Evolutionary conservation across 2,329 filamentous ascomycete genomes (phyloP), one percentile per base, ranked within the genome.

Genomic region (Monosporascus sp.): DNA sequence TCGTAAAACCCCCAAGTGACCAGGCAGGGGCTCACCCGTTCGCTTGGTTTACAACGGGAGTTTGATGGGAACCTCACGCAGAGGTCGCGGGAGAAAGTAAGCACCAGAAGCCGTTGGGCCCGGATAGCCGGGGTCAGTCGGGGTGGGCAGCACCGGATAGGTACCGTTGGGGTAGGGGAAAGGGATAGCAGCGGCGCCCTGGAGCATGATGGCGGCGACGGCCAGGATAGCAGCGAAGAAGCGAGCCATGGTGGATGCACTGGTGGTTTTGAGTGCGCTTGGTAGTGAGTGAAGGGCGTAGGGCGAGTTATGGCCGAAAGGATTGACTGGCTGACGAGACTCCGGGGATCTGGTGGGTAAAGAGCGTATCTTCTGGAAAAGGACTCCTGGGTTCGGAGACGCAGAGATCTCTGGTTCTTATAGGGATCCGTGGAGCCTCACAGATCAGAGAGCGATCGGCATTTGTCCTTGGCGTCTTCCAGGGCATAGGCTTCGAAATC

Each of bases 141-240:
- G 46, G 26, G 53, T 43, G 6, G 59, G 51, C 38, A 54, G 55
- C 24, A 35, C 51, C 15, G 54, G 49, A 22, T n/a, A 38, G 7
- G 59, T 61, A 41, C 58, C 58, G 53, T 61, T 60, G 50, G 48
- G 24, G 52, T 49, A 56, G 26, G 59, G 49, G 55, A 49, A 65
- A 35, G 64, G 64, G 46, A 55, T 62, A 52, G 63, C 63, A 49
- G 57, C 57, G 56, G 57, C 59, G 49, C 62, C 59, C 47, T 63
- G 59, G 49, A 65, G 48, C 55, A 64, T 35, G 50, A 51, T 57
- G 56, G 63, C 63, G 45, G 55, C 60, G 44, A 53, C 58, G 51
- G 65, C 63, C 59, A 67, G 52, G 35, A 66, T 50, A 53, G 58
- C 58, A 60, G 63, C 56, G 57, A 67, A 57, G 58, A 67, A 64